These are phyloP conservation scores for Silene noctiflora DNA, from an alignment of 179 eudicot species.

Conservation along the genomic window DNA sequence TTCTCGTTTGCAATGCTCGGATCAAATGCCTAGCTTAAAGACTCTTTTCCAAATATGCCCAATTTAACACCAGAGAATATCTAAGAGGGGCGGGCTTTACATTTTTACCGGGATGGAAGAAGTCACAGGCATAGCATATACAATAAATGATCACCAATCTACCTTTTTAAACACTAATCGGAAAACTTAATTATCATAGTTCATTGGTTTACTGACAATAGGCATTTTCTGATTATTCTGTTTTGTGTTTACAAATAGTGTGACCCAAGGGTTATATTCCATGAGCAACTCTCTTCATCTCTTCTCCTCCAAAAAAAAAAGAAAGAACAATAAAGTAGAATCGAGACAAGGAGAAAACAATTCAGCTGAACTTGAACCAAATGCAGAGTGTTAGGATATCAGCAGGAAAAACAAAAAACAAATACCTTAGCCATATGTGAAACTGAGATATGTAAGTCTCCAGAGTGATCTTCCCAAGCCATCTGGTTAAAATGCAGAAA, in stretches of 20 bases:
- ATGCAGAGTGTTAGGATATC: background rate
- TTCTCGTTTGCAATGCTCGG: background rate
- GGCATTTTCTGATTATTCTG: background rate
- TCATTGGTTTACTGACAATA: background rate
- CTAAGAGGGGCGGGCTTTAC: background rate
- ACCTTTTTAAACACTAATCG: background rate
- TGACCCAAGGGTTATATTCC: background rate
- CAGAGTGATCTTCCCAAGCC: slow-evolving; percentile 96
- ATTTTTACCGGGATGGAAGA: background rate
- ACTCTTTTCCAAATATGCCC: background rate
- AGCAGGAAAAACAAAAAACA: slow-evolving; percentile 10
- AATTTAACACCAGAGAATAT: background rate
- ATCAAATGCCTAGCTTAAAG: background rate
- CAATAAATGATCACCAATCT: background rate
- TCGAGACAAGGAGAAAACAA: background rate
- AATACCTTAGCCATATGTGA: slow-evolving; percentile 89
- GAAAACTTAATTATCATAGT: background rate
- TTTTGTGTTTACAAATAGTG: slow-evolving; percentile 1
- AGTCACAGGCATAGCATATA: background rate
- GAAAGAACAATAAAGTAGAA: background rate
- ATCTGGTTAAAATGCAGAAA: slow-evolving; percentile 44
- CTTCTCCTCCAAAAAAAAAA: background rate
- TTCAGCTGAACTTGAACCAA: background rate
- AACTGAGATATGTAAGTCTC: slow-evolving; percentile 98
- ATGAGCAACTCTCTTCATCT: background rate